Base-by-base conservation (phyloP, 2,329 filamentous ascomycete species). In the Thyridium curvatum region DNA sequence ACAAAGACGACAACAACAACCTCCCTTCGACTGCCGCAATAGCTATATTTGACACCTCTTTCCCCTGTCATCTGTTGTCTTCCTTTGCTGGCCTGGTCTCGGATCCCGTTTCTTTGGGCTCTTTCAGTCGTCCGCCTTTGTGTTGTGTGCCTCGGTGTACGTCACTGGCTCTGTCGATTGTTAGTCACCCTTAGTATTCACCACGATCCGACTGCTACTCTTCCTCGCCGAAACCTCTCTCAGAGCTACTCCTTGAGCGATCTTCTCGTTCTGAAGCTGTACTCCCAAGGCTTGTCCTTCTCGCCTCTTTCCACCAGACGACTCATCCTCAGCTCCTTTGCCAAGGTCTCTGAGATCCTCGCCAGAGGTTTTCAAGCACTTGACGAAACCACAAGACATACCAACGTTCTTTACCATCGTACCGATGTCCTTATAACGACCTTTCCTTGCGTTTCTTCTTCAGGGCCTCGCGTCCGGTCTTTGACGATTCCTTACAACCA, bases 391-490 rank as follows among this genome's bases (percentile, higher is more conserved):
- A 34, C 38, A 41, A 33, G n/a, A 43, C 39, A 42, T 48, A 47
- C 46, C n/a, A 51, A 41, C 46, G 37, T 44, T 46, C 48, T 45
- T 41, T 42, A 35, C 37, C 33, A 41, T 52, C 55, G 56, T 56
- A 57, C 56, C 58, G 54, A 67, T 68, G 64, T 62, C 59, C 58
- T 63, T 60, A 62, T 65, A 62, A 66, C 61, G 54, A 62, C 46
- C 50, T 50, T 52, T 47, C 46, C 45, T 50, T 50, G 45, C 48
- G 40, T 44, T 50, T 39, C 39, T 46, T 49, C 43, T 41, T 46
- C 40, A 32, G 40, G 48, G 52, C 46, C 31, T 32, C 42, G 32
- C 43, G 51, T 49, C 49, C 43, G 48, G 39, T 39, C 44, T 41
- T 42, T 47, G 32, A 51, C 52, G 53, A 53, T 48, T 37, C 35